Evolutionary conservation across 2,329 filamentous ascomycete species (phyloP).

Genomic region (Aspergillus awamori): DNA sequence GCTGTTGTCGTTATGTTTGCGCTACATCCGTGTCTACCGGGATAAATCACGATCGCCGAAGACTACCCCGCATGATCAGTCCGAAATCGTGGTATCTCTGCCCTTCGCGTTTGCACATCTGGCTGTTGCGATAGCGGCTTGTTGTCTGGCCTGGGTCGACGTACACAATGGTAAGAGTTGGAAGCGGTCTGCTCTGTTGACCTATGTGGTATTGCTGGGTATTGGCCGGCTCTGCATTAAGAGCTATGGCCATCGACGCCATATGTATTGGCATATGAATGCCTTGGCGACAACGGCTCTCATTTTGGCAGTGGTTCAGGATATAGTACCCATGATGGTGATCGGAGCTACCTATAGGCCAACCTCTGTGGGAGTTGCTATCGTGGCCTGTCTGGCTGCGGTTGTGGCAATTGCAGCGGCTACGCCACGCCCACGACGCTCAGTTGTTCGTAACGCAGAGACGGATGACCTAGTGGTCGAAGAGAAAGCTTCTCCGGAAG

Average conservation of each 20-base stretch:
- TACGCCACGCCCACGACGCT: slow-evolving; percentile 24
- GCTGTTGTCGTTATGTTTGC: slow-evolving; percentile 17
- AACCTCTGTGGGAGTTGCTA: slow-evolving; percentile 18
- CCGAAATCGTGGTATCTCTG: slow-evolving; percentile 10
- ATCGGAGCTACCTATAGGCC: slow-evolving; percentile 26
- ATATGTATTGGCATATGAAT: slow-evolving; percentile 32
- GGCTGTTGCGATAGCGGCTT: slow-evolving; percentile 18
- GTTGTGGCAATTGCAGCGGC: slow-evolving; percentile 21
- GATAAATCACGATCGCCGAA: background rate
- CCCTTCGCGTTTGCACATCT: slow-evolving; percentile 23
- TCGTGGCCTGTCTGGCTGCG: slow-evolving; percentile 22
- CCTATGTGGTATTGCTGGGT: slow-evolving; percentile 28
- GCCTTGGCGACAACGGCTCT: slow-evolving; percentile 19
- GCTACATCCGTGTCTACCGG: slow-evolving; percentile 13
- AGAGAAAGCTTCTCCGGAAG: slow-evolving; percentile 29
- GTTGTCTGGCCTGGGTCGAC: slow-evolving; percentile 21
- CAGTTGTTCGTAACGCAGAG: slow-evolving; percentile 21
- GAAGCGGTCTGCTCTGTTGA: slow-evolving; percentile 27
- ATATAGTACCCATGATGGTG: slow-evolving; percentile 30
- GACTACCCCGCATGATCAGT: slow-evolving; percentile 4
- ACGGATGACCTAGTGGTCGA: slow-evolving; percentile 12
- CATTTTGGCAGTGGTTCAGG: slow-evolving; percentile 24
- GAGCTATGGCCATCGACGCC: slow-evolving; percentile 10
- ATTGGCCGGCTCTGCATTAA: slow-evolving; percentile 23
- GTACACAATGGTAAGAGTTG: slow-evolving; percentile 16